Evolutionary conservation across 2,329 filamentous ascomycete genomes (phyloP), one percentile per base, ranked within the genome.

Genomic region (Penicillium fuscoglaucum): DNA sequence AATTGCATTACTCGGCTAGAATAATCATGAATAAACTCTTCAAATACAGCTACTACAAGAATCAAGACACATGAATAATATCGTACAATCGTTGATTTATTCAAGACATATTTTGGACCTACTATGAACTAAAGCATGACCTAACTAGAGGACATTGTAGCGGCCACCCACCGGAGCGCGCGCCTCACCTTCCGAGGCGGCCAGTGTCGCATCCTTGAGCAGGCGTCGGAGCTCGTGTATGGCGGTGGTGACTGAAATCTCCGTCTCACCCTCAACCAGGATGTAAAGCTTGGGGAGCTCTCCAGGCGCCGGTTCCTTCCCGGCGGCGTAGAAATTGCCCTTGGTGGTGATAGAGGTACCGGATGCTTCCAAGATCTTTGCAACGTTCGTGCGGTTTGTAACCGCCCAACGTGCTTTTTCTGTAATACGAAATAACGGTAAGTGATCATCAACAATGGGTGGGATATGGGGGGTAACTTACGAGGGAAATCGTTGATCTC

Each of bases 401-500:
- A 99, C 95, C 12, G 92, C 93, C 95, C 95, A 99, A 68, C 95
- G 87, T 63, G 95, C 95, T 82, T 97, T 98, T 75, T 99, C 80
- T 82, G 68, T 74, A 71, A 57, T 35, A 10, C 1, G 7, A 52
- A 26, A 21, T 5, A 50, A 46, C 37, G 26, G 49, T 62, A 52
- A 68, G 62, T 49, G 43, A 40, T 13, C 41, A 13, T 37, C 6
- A 41, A 33, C 19, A 8, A 50, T 48, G 51, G 37, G n/a, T 48
- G 47, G 15, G 33, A 40, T 2, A 46, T 15, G 19, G 47, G 19
- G 47, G 12, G 8, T 52, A 65, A 78, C 80, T 77, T 79, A 82
- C 80, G 95, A 35, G 95, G 95, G 77, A 98, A 98, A 77, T 99
- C 95, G 76, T 99, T 99, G 84, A 99, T 99, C 76, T 98, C 95